These are phyloP conservation scores for Umbilicaria muhlenbergii DNA, from an alignment of 495 filamentous ascomycete genomes.

Conservation along the genomic window DNA sequence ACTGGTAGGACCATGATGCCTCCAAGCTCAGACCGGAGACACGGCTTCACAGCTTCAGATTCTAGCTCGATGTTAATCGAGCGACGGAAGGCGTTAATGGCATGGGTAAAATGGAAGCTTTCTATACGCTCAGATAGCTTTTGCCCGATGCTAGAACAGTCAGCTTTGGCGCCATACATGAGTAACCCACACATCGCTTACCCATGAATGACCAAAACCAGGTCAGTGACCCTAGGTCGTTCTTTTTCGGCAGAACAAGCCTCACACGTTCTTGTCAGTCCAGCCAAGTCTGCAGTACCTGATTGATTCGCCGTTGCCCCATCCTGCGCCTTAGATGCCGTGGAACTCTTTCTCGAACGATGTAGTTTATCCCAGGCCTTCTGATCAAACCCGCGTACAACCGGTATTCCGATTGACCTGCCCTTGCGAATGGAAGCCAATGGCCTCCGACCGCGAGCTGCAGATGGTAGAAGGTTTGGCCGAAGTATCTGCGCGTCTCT, in stretches of 20 bases:
- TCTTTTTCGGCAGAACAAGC: conserved; percentile 42
- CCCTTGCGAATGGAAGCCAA: conserved; percentile 76
- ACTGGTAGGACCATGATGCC: conserved; percentile 62
- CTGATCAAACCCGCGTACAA: conserved; percentile 75
- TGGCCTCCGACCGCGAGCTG: conserved; percentile 61
- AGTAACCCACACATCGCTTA: not conserved
- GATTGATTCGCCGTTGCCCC: conserved; percentile 19
- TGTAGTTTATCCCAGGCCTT: conserved; percentile 63
- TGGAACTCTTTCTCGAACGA: conserved; percentile 34
- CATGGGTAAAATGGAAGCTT: conserved; percentile 92
- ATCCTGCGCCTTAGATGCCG: conserved; percentile 14
- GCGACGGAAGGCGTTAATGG: conserved; percentile 81
- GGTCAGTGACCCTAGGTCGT: conserved; percentile 62
- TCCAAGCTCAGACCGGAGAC: conserved; percentile 54
- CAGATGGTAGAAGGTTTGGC: conserved; percentile 63
- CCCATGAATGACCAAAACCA: conserved; percentile 83
- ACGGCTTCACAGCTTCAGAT: conserved; percentile 51
- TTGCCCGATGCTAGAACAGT: conserved; percentile 53
- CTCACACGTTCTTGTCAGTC: conserved; percentile 23
- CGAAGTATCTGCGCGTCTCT: conserved; percentile 65
- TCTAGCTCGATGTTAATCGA: conserved; percentile 72
- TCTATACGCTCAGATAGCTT: conserved; percentile 93
- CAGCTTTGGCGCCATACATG: not conserved
- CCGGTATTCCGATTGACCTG: conserved; percentile 63
- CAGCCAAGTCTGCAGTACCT: conserved; percentile 9